Base-by-base conservation (phyloP, 2,329 filamentous ascomycete genomes). In the Cercospora zeae-maydis region DNA sequence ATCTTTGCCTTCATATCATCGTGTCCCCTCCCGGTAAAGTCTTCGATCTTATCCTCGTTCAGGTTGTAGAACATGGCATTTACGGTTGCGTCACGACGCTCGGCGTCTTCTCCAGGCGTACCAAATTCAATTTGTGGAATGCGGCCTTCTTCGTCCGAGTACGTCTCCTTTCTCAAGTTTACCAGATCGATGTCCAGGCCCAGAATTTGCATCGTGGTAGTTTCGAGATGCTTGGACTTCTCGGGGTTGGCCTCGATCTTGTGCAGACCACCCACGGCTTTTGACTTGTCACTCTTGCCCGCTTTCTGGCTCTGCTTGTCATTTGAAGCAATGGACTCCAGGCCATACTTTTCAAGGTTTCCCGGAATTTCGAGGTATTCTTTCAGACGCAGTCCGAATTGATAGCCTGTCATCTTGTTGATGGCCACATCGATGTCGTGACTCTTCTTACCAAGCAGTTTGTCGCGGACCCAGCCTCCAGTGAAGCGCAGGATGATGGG, bases 21-120 rank as follows among this genome's bases (percentile, higher is more conserved):
- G 36, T 96, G 79, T 0, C 95, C 93, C 39, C 76, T 78, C 7
- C 84, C 84, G 0, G 92, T 96, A 65, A 96, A 89, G 74, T 99
- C 95, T 75, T 98, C 93, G 36, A 98, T 84, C 63, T 83, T 71
- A 34, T 86, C 84, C 0, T 88, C 92, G 72, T 93, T 87, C 39
- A 99, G 80, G 71, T 98, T 98, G 81, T 95, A 98, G 78, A 98
- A 98, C 66, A 99, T 85, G 24, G 95, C 92, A 75, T 99, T 99
- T 65, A 98, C 87, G 0, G 92, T 97, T 21, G 93, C 93, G 80
- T 99, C 93, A 53, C 93, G 87, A 21, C 93, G 87, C 68, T 92
- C 75, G 1, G 93, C 93, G 77, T 99, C 93, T 76, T 99, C 92
- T 74, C 90, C 84, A 0, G 93, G 88, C 0, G 92, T 96, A 4